Evolutionary conservation across 768 basidiomycete genomes (phyloP), one percentile per base, ranked within the genome.

Genomic region (Nidularia pulvinata): DNA sequence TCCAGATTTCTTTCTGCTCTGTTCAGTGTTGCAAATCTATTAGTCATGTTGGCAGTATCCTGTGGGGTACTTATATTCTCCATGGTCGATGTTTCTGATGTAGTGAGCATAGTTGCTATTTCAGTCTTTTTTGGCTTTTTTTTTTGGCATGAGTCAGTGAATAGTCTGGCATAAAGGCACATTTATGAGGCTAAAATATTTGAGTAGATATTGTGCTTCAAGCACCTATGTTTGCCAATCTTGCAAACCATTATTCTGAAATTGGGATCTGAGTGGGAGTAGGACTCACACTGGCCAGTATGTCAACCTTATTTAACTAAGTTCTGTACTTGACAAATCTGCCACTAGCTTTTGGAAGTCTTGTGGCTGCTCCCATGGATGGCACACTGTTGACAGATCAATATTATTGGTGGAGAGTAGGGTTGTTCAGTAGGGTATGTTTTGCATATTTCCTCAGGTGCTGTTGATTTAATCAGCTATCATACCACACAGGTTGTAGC

Each of bases 51-150:
- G 33, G 57, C 60, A 11, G 35, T 39, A 3, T 42, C 49, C 13
- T 49, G 53, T 39, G 55, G 50, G 1, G 59, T 59, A 32, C 52
- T 75, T 36, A 65, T 74, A 2, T 72, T 75, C 48, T 63, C 64
- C 2, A 67, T 79, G 61, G 63, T 72, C 25, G 71, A 63, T 5
- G 55, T 74, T 43, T 68, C 61, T 25, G 59, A 53, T 30, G 56
- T 67, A 7, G 65, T 61, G 0, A 65, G 70, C 32, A 61, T 71
- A n/a, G 62, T 71, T 30, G 55, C 68, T 7, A 67, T 80, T 43
- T 66, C 70, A 5, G 54, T 76, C 5, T 53, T 79, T 4, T 78
- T 71, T 53, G 78, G 78, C 1, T 71, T 76, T 51, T 74, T 74
- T 71, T 14, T 30, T 48, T 33, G 63, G 59, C 7, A 44, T 52